Conservation (phyloP, 1,139 yeast species). For the Saccharomyces hybrid region DNA sequence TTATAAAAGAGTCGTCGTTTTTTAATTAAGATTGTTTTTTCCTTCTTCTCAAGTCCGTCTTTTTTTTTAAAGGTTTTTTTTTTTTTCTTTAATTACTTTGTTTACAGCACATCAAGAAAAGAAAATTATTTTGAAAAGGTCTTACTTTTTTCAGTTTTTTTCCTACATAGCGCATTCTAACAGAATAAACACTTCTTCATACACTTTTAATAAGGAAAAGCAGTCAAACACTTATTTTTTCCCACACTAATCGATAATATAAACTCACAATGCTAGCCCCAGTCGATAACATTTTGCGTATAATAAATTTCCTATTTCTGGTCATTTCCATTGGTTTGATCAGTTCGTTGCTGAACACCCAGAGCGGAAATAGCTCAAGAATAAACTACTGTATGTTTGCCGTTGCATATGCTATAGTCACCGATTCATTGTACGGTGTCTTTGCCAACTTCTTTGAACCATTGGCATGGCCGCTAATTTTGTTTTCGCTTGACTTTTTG, state of each 20-base stretch:
- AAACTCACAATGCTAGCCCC: slow-evolving; percentile 33
- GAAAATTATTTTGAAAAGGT: neutral
- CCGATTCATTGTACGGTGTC: slow-evolving; percentile 73
- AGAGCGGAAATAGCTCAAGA: slow-evolving; percentile 56
- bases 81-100: neutral
- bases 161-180: neutral
- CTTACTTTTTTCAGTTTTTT: neutral
- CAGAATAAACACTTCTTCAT: neutral
- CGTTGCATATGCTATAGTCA: slow-evolving; percentile 74
- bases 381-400: slow-evolving; percentile 85
- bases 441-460: slow-evolving; percentile 70
- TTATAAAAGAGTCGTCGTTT: neutral
- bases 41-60: neutral
- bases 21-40: neutral
- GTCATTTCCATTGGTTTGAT: slow-evolving; percentile 77
- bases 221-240: neutral
- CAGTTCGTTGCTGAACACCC: slow-evolving; percentile 73
- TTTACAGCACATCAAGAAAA: neutral
- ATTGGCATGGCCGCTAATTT: slow-evolving; percentile 80
- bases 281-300: slow-evolving; percentile 71
- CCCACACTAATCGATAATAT: slow-evolving; percentile 1
- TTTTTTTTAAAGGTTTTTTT: neutral
- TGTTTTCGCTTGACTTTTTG: slow-evolving; percentile 72
- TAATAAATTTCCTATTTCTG: slow-evolving; percentile 64
- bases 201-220: neutral